Percentiles rank a stretch among this genome's conserved stretches.
Evolutionary conservation across 345 rosid species (phyloP).

Genomic region (Gossypium stocksii): DNA sequence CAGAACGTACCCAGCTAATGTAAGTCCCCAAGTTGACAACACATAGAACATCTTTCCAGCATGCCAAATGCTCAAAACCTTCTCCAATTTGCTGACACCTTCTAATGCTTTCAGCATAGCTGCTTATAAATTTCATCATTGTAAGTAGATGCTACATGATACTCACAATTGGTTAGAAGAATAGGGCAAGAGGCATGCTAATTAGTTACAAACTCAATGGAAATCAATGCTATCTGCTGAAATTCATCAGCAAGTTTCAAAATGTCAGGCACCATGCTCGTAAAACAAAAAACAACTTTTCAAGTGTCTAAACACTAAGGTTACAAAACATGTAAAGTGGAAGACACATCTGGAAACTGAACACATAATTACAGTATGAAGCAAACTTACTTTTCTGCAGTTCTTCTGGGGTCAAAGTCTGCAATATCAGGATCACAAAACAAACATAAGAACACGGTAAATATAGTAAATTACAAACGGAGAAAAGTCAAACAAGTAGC

Average conservation of each 20-base stretch:
- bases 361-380: not conserved
- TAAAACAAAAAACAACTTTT: not conserved
- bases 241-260: not conserved
- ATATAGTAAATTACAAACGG: not conserved
- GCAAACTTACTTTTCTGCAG: conserved; percentile 67
- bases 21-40: conserved; percentile 84
- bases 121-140: conserved; percentile 30
- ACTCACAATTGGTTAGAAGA: not conserved
- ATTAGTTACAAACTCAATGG: not conserved
- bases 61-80: conserved; percentile 70
- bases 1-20: conserved; percentile 64
- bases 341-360: not conserved
- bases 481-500: not conserved
- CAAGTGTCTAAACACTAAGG: not conserved
- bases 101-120: conserved; percentile 64
- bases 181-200: not conserved
- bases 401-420: conserved; percentile 75
- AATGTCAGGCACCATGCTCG: not conserved
- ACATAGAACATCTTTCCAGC: conserved; percentile 79
- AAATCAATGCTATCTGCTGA: not conserved
- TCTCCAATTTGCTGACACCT: conserved; percentile 65
- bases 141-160: not conserved
- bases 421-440: conserved; percentile 33
- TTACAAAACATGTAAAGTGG: not conserved
- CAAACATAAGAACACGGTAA: conserved; percentile 9